Evolutionary conservation across 2,329 filamentous ascomycete genomes (phyloP).

Genomic region (Xylaria sp.): DNA sequence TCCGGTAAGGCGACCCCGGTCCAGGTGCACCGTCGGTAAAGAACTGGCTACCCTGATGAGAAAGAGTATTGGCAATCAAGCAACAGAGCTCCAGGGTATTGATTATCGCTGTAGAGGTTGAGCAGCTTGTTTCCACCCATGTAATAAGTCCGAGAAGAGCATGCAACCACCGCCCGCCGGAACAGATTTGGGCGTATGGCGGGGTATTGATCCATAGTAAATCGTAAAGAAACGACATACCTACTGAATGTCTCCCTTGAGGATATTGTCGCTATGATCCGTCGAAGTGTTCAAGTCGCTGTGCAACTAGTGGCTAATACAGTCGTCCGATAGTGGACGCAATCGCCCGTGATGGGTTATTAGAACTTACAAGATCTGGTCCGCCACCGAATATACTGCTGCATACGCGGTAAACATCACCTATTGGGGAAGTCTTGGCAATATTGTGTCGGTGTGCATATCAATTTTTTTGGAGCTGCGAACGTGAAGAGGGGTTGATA

Average conservation of each 20-base stretch:
- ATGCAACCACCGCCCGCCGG: not conserved
- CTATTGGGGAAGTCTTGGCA: slow-evolving; percentile 14
- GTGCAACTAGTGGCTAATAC: not conserved
- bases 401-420: slow-evolving; percentile 11
- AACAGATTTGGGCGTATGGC: not conserved
- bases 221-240: not conserved
- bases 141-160: not conserved
- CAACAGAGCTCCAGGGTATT: not conserved
- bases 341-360: slow-evolving; percentile 11
- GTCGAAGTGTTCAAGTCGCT: not conserved
- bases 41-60: slow-evolving; percentile 2
- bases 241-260: not conserved
- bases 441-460: slow-evolving; percentile 30
- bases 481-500: slow-evolving; percentile 16
- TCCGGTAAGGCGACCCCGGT: slow-evolving; percentile 34
- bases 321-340: not conserved
- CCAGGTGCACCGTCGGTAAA: slow-evolving; percentile 15
- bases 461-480: slow-evolving; percentile 30
- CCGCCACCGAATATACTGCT: not conserved
- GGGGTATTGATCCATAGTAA: not conserved
- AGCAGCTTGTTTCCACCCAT: slow-evolving; percentile 1
- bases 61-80: slow-evolving; percentile 11
- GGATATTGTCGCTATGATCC: not conserved
- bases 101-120: not conserved
- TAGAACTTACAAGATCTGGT: slow-evolving; percentile 7